phyloP scores from a whole-genome alignment of 306 rosid genomes.

The Fragaria nilgerrensis region DNA sequence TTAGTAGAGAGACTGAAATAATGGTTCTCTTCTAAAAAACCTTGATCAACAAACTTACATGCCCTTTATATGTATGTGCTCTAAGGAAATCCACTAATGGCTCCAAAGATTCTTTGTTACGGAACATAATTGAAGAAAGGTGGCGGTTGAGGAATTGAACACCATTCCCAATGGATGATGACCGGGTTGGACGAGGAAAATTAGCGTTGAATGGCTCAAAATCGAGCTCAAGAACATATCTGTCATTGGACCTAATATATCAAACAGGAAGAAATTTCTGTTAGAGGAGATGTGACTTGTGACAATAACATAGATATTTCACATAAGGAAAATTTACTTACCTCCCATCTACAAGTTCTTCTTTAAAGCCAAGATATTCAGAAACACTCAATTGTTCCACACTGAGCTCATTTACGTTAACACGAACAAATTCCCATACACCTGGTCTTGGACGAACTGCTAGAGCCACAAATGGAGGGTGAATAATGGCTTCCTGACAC shows the following conservation, averaged over 20 bases:
- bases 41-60: slow-evolving; percentile 48
- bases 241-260: slow-evolving; percentile 38
- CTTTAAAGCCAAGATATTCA: slow-evolving; percentile 84
- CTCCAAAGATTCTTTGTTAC: slow-evolving; percentile 58
- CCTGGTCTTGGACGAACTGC: slow-evolving; percentile 96
- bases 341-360: slow-evolving; percentile 73
- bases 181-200: slow-evolving; percentile 67
- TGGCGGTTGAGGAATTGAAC: slow-evolving; percentile 86
- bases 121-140: slow-evolving; percentile 73
- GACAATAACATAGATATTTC: not conserved
- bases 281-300: not conserved
- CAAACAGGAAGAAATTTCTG: not conserved
- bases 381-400: slow-evolving; percentile 83
- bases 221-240: slow-evolving; percentile 69
- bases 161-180: slow-evolving; percentile 85
- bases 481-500: slow-evolving; percentile 69
- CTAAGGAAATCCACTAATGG: slow-evolving; percentile 91
- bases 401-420: slow-evolving; percentile 69
- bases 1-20: slow-evolving; percentile 40
- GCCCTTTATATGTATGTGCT: slow-evolving; percentile 71
- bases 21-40: not conserved
- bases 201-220: slow-evolving; percentile 89
- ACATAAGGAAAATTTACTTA: slow-evolving; percentile 26
- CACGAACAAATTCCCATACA: slow-evolving; percentile 88
- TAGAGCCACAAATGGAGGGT: slow-evolving; percentile 87